Conservation (phyloP, 2,329 filamentous ascomycete species). For the Trichothecium sympodiale region DNA sequence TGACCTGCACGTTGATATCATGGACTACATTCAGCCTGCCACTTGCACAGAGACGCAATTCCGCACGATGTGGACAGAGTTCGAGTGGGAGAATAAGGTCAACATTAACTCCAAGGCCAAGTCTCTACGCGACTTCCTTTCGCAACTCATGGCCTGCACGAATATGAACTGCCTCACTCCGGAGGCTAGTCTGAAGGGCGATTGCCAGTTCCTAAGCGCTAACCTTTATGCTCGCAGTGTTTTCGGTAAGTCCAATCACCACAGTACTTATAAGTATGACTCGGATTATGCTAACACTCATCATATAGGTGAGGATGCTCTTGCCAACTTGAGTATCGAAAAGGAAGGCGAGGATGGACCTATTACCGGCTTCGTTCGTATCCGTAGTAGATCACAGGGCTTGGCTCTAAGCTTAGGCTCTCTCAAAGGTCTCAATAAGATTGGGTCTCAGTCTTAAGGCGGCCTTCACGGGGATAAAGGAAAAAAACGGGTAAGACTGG, state of each 20-base stretch:
- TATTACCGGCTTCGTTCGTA: slow-evolving; percentile 94
- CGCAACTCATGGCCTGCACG: slow-evolving; percentile 90
- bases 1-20: slow-evolving; percentile 96
- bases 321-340: slow-evolving; percentile 96
- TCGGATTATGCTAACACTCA: slow-evolving; percentile 16
- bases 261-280: slow-evolving; percentile 4
- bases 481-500: slow-evolving; percentile 5
- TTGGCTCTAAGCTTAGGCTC: slow-evolving; percentile 87
- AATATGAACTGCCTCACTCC: slow-evolving; percentile 98
- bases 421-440: slow-evolving; percentile 87
- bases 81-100: slow-evolving; percentile 99
- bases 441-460: slow-evolving; percentile 27
- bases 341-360: slow-evolving; percentile 92
- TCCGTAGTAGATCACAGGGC: slow-evolving; percentile 93
- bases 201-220: slow-evolving; percentile 95
- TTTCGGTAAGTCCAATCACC: slow-evolving; percentile 65
- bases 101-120: slow-evolving; percentile 99
- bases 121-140: slow-evolving; percentile 80
- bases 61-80: slow-evolving; percentile 99
- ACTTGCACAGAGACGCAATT: slow-evolving; percentile 97
- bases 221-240: slow-evolving; percentile 95
- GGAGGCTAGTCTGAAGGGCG: slow-evolving; percentile 90
- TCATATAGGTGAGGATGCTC: slow-evolving; percentile 84
- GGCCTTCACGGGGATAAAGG: neutral
- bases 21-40: slow-evolving; percentile 99